A percentile compares a stretch with the other conserved stretches of the same genome.
Conservation (phyloP, 495 filamentous ascomycete species). For the Pyronema omphalodes region DNA sequence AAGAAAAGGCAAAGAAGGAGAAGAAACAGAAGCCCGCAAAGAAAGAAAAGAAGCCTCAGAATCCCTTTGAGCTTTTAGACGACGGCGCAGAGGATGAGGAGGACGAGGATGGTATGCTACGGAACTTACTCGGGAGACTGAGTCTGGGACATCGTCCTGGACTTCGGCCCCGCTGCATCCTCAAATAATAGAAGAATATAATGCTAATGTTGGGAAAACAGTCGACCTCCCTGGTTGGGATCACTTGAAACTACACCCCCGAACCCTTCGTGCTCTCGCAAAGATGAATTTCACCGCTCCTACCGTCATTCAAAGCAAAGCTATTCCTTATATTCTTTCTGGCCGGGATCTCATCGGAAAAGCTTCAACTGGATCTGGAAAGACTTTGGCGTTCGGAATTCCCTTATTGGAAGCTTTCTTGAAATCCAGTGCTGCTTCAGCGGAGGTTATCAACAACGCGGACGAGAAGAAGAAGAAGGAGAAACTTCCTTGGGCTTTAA, state of each 20-base stretch:
- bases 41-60: slow-evolving; percentile 23
- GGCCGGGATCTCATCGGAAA: slow-evolving; percentile 67
- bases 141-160: no score
- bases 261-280: slow-evolving; percentile 51
- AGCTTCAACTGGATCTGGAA: slow-evolving; percentile 66
- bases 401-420: slow-evolving; percentile 55
- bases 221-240: slow-evolving; percentile 60
- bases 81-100: slow-evolving; percentile 10
- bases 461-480: slow-evolving; percentile 25
- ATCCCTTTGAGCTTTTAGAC: slow-evolving; percentile 7
- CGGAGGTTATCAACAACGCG: slow-evolving; percentile 25
- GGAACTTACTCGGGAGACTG: neutral
- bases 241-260: slow-evolving; percentile 46
- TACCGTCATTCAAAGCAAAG: slow-evolving; percentile 54
- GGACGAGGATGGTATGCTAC: slow-evolving; percentile 24
- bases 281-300: slow-evolving; percentile 62
- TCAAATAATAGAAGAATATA: no score
- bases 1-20: neutral
- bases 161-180: no score
- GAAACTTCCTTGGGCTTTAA: slow-evolving; percentile 53
- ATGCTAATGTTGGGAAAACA: neutral
- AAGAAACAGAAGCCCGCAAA: slow-evolving; percentile 6
- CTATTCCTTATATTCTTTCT: slow-evolving; percentile 58
- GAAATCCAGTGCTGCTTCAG: slow-evolving; percentile 3
- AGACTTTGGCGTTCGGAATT: slow-evolving; percentile 67